Evolutionary conservation across 352 stramenopile genomes (phyloP).

Genomic region (Chrysophaeum taylorii): DNA sequence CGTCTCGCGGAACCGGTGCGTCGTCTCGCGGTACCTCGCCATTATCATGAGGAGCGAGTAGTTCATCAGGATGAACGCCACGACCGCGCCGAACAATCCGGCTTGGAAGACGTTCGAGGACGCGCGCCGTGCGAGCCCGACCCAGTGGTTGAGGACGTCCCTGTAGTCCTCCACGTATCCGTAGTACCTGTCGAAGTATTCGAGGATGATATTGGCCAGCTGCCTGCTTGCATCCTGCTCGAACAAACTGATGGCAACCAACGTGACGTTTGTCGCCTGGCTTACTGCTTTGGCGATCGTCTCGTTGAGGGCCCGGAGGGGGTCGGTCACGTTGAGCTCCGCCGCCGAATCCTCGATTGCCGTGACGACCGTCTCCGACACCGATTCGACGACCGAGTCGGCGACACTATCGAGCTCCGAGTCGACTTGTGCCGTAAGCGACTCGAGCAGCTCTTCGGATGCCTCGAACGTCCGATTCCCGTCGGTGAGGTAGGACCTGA

Average conservation of each 20-base stretch:
- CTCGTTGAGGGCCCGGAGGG: neutral
- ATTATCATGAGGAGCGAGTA: neutral
- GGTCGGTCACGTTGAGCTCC: neutral
- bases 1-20: neutral
- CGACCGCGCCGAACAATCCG: neutral
- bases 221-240: neutral
- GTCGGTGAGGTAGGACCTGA: neutral
- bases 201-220: neutral
- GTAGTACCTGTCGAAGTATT: neutral
- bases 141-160: neutral
- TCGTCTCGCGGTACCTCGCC: neutral
- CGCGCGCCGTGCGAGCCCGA: neutral
- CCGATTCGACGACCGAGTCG: neutral
- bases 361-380: neutral
- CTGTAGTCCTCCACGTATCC: neutral
- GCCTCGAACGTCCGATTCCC: neutral
- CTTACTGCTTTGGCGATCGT: neutral
- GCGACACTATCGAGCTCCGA: neutral
- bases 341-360: neutral
- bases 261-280: neutral
- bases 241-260: neutral
- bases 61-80: neutral
- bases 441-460: neutral
- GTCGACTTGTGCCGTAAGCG: neutral
- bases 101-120: neutral